Evolutionary conservation across 176 grass and related monocot genomes (phyloP).

Genomic region (Puya raimondii): DNA sequence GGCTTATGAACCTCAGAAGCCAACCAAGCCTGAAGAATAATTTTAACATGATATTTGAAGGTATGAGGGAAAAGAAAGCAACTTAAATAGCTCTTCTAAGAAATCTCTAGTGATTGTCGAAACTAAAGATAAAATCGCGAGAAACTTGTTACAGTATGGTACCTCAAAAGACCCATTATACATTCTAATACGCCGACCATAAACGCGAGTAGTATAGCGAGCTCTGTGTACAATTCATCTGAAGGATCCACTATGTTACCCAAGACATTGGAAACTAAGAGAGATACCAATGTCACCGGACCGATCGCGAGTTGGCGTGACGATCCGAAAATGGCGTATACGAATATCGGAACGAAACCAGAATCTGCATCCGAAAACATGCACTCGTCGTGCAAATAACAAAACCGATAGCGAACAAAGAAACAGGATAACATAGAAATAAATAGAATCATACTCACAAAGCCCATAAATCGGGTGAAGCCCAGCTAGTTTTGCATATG

Average conservation of each 20-base stretch:
- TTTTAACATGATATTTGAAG: background rate
- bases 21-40: slow-evolving; percentile 20
- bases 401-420: background rate
- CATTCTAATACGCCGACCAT: slow-evolving; percentile 28
- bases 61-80: background rate
- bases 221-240: slow-evolving; percentile 17
- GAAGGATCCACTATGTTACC: slow-evolving; percentile 14
- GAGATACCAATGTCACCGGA: slow-evolving; percentile 22
- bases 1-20: slow-evolving; percentile 19
- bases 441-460: background rate
- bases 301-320: slow-evolving; percentile 21
- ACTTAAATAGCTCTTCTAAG: background rate
- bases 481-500: slow-evolving; percentile 13
- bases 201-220: slow-evolving; percentile 15
- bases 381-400: background rate
- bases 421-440: background rate
- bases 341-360: slow-evolving; percentile 20
- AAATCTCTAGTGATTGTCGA: background rate
- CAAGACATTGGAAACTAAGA: slow-evolving; percentile 21
- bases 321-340: slow-evolving; percentile 21
- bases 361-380: slow-evolving; percentile 13
- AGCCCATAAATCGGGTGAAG: slow-evolving; percentile 20
- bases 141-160: background rate
- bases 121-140: background rate
- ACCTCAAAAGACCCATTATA: slow-evolving; percentile 21